These are phyloP conservation scores for Mimosa pudica DNA, from an alignment of 306 rosid species.

Conservation along the genomic window DNA sequence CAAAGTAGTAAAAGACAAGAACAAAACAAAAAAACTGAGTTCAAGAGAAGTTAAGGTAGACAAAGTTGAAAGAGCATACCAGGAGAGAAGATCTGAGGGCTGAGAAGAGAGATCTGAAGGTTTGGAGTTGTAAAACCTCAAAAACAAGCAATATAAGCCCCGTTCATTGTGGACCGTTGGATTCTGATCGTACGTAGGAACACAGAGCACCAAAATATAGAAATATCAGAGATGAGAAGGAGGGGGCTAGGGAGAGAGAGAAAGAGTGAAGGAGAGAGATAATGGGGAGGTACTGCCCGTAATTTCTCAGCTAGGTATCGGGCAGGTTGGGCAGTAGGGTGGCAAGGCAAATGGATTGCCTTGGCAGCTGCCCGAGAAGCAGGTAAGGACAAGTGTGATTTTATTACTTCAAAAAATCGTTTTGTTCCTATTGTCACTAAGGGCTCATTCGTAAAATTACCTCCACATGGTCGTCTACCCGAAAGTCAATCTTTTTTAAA, in stretches of 20 bases:
- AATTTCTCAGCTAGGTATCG: conserved; percentile 58
- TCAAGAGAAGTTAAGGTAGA: conserved; percentile 22
- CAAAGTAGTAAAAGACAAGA: conserved; percentile 5
- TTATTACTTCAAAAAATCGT: conserved; percentile 23
- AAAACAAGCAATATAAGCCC: conserved; percentile 42
- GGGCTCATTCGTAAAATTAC: conserved; percentile 5
- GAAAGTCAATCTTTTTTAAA: conserved; percentile 29
- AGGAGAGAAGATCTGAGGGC: conserved; percentile 55
- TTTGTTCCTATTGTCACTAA: conserved; percentile 23
- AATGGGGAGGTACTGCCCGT: conserved; percentile 68
- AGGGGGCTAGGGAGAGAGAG: conserved; percentile 7
- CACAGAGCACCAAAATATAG: conserved; percentile 51
- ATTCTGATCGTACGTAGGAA: conserved; percentile 66
- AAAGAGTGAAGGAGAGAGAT: conserved; percentile 31
- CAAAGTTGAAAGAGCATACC: conserved; percentile 46
- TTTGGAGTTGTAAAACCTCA: conserved; percentile 52
- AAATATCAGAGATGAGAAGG: conserved; percentile 50
- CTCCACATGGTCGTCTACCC: conserved; percentile 30
- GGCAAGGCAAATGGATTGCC: neutral
- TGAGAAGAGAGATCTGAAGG: conserved; percentile 51
- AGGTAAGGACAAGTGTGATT: conserved; percentile 59
- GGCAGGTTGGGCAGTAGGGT: conserved; percentile 65
- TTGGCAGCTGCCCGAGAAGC: conserved; percentile 58
- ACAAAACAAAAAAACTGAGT: neutral
- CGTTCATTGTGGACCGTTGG: conserved; percentile 70